phyloP scores from a whole-genome alignment of 208 protist genomes.

The Crithidia brevicula region DNA sequence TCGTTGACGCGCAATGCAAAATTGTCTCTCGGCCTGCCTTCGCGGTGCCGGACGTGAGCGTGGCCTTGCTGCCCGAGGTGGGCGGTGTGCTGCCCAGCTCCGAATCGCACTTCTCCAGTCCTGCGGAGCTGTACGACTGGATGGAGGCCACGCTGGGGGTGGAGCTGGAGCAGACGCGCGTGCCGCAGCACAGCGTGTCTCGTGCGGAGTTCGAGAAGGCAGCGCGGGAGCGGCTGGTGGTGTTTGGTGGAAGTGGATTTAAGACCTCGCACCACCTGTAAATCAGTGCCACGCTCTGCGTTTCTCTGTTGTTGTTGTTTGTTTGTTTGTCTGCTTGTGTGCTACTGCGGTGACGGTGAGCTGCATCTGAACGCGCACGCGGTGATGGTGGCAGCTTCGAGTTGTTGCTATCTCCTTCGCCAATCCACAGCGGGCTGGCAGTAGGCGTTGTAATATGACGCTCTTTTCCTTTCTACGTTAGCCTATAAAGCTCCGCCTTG shows the following conservation, averaged over 20 bases:
- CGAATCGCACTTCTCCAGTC: not conserved
- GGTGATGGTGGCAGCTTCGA: no score
- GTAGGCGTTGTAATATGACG: no score
- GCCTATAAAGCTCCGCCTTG: no score
- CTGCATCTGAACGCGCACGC: no score
- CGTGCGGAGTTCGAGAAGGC: constrained; percentile 8
- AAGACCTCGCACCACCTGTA: not conserved
- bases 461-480: no score
- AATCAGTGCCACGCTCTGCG: no score
- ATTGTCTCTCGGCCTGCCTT: not conserved
- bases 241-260: constrained; percentile 9
- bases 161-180: constrained; percentile 10
- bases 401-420: no score
- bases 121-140: constrained; percentile 22
- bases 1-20: no score
- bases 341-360: no score
- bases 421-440: no score
- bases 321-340: no score
- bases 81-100: constrained; percentile 4
- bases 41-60: not conserved
- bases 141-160: not conserved
- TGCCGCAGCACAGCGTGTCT: constrained; percentile 17
- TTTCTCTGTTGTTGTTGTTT: no score
- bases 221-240: constrained; percentile 3
- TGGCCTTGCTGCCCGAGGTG: not conserved